A percentile compares a stretch with the other conserved stretches of the same genome.
Conservation (phyloP, 768 basidiomycete genomes). For the Tremella mesenterica region DNA sequence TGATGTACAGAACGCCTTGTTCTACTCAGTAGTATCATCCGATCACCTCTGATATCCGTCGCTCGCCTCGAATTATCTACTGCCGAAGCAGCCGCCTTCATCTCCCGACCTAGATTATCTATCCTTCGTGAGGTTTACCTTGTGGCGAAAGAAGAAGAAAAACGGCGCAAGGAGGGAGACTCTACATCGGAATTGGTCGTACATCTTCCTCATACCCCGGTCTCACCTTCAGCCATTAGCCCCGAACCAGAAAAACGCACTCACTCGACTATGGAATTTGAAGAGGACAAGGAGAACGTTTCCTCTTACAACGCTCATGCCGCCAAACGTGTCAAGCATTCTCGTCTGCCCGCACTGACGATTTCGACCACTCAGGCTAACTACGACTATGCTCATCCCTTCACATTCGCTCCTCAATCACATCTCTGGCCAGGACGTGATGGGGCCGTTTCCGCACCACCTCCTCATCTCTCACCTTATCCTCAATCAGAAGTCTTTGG, state of each 20-base stretch:
- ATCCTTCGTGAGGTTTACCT: slow-evolving; percentile 43
- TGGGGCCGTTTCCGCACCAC: slow-evolving; percentile 2
- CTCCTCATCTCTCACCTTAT: slow-evolving; percentile 4
- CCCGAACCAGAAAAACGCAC: slow-evolving; percentile 26
- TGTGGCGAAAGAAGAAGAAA: slow-evolving; percentile 45
- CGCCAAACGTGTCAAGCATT: slow-evolving; percentile 22
- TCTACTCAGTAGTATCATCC: slow-evolving; percentile 40
- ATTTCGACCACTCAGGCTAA: slow-evolving; percentile 8
- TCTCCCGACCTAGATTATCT: slow-evolving; percentile 33
- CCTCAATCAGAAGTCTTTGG: not conserved
- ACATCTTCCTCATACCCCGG: slow-evolving; percentile 26
- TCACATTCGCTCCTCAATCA: slow-evolving; percentile 14
- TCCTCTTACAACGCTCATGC: slow-evolving; percentile 11
- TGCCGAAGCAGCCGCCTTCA: slow-evolving; percentile 37
- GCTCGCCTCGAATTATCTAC: slow-evolving; percentile 42
- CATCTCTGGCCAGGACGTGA: slow-evolving; percentile 10
- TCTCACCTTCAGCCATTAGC: slow-evolving; percentile 19
- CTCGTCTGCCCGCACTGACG: slow-evolving; percentile 18
- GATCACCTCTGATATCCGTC: slow-evolving; percentile 31
- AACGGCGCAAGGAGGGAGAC: slow-evolving; percentile 20
- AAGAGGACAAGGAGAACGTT: slow-evolving; percentile 25
- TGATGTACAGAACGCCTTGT: slow-evolving; percentile 41
- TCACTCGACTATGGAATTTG: slow-evolving; percentile 2
- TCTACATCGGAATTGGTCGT: slow-evolving; percentile 18
- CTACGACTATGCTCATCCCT: slow-evolving; percentile 18